These are phyloP conservation scores for Rhododendron molle DNA, from an alignment of 148 eudicot species.

Conservation along the genomic window DNA sequence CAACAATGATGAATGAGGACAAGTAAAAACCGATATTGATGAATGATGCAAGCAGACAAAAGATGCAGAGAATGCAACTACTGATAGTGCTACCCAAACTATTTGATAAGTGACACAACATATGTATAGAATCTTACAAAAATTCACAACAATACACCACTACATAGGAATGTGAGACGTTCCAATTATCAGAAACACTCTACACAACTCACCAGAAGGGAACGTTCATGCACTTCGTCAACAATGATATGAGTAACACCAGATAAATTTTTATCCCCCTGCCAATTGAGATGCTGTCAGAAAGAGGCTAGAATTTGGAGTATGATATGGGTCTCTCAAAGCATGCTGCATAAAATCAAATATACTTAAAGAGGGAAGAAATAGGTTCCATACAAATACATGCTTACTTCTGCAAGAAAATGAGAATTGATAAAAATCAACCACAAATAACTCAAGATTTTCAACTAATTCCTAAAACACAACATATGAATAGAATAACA, in stretches of 20 bases:
- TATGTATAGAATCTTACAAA: neutral
- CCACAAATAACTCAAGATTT: neutral
- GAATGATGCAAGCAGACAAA: neutral
- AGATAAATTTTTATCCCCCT: slow-evolving; percentile 80
- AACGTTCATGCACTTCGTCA: slow-evolving; percentile 98
- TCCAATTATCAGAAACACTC: slow-evolving; percentile 2
- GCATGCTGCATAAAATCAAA: neutral
- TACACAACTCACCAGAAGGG: slow-evolving; percentile 75
- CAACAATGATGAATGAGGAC: neutral
- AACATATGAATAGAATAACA: neutral
- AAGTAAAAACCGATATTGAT: neutral
- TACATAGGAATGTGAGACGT: neutral
- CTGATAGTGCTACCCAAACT: neutral
- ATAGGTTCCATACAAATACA: neutral
- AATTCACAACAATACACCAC: neutral
- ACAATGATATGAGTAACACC: slow-evolving; percentile 91
- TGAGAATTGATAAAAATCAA: neutral
- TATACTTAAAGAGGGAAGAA: neutral
- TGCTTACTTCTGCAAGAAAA: slow-evolving; percentile 1
- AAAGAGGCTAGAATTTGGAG: neutral
- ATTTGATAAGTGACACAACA: neutral
- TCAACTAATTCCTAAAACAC: neutral
- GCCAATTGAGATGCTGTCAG: slow-evolving; percentile 14
- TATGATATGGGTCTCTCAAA: neutral
- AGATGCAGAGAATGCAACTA: neutral